phyloP scores from a whole-genome alignment of 345 rosid species.

The Boechera stricta region DNA sequence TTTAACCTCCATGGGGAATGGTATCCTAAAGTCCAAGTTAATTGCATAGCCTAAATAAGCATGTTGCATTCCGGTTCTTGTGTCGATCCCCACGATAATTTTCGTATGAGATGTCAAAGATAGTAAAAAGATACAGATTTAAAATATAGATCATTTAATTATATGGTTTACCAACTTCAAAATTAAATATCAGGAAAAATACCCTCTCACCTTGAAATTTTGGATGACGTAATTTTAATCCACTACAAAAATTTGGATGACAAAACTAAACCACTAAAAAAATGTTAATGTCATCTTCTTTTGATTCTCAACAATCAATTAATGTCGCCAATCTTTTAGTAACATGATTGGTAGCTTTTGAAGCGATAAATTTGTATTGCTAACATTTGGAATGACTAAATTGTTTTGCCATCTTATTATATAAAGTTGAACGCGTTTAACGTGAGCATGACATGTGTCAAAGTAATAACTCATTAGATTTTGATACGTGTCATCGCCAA shows the following conservation, averaged over 20 bases:
- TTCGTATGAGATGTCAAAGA: too few relatives aligned
- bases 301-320: conserved; percentile 15
- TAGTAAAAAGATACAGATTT: too few relatives aligned
- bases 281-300: conserved; percentile 6
- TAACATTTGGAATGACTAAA: conserved; percentile 17
- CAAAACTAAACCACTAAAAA: background rate
- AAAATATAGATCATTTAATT: background rate
- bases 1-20: background rate
- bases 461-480: too few relatives aligned
- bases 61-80: too few relatives aligned
- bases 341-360: conserved; percentile 35
- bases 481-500: too few relatives aligned
- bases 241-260: background rate
- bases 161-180: background rate
- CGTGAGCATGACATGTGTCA: too few relatives aligned
- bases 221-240: background rate
- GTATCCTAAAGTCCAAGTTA: background rate
- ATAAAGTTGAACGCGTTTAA: too few relatives aligned
- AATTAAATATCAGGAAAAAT: background rate
- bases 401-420: background rate
- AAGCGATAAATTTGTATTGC: background rate
- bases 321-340: conserved; percentile 14
- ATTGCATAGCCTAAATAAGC: background rate
- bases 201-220: background rate
- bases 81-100: too few relatives aligned